phyloP scores from a whole-genome alignment of 495 filamentous ascomycete genomes.

The Penicillium simplicissimum region DNA sequence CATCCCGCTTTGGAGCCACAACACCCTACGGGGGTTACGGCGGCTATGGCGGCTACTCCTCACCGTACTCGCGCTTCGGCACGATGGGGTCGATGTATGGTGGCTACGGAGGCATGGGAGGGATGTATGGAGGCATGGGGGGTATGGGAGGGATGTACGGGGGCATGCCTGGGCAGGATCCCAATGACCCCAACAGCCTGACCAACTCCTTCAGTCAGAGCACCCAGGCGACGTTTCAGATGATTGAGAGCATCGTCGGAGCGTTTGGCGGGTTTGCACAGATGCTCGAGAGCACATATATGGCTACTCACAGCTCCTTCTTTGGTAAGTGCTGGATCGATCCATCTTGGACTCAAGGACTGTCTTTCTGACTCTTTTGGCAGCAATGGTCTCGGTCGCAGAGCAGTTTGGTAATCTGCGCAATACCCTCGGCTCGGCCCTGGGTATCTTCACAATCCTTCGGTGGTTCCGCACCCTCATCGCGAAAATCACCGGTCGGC shows the following conservation, averaged over 20 bases:
- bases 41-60: constrained; percentile 55
- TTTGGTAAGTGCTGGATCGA: constrained; percentile 68
- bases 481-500: constrained; percentile 92
- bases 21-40: constrained; percentile 52
- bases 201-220: constrained; percentile 87
- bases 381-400: constrained; percentile 97
- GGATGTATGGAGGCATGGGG: constrained; percentile 52
- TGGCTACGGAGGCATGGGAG: constrained; percentile 56
- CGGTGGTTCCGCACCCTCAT: constrained; percentile 89
- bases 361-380: constrained; percentile 17
- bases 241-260: constrained; percentile 98
- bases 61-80: constrained; percentile 68
- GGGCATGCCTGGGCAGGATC: constrained; percentile 59
- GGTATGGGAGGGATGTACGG: constrained; percentile 61
- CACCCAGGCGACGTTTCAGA: constrained; percentile 97
- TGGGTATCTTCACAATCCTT: constrained; percentile 94
- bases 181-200: constrained; percentile 90
- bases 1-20: constrained; percentile 56
- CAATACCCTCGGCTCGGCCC: constrained; percentile 90
- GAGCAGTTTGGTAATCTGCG: constrained; percentile 94
- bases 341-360: background rate
- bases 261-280: constrained; percentile 95
- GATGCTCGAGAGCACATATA: constrained; percentile 99
- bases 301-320: constrained; percentile 99
- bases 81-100: constrained; percentile 59